phyloP scores from a whole-genome alignment of 768 basidiomycete species.

The Mycena epipterygia region DNA sequence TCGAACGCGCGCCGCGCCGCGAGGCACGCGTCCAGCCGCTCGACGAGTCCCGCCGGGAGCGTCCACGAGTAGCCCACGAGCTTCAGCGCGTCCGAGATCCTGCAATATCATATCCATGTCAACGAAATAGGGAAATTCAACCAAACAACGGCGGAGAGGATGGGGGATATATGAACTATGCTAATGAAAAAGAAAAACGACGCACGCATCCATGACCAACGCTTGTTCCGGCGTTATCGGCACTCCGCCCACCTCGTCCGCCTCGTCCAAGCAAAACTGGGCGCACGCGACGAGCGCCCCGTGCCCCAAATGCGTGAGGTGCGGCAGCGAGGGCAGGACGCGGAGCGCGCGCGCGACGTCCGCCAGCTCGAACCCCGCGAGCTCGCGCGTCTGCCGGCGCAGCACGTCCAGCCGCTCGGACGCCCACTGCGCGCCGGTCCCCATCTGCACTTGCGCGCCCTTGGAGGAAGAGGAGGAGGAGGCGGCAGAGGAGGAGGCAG shows the following conservation, averaged over 20 bases:
- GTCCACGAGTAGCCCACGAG: constrained; percentile 16
- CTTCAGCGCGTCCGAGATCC: constrained; percentile 14
- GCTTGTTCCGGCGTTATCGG: background rate
- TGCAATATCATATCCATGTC: no score
- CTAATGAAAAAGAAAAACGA: background rate
- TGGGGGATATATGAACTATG: no score
- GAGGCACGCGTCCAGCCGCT: no score
- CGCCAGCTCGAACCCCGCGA: background rate
- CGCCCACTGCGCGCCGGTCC: background rate
- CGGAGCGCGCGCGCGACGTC: constrained; percentile 9
- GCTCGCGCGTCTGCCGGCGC: constrained; percentile 4
- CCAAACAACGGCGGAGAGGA: no score
- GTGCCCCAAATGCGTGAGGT: background rate
- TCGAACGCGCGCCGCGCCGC: background rate
- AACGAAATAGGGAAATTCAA: background rate
- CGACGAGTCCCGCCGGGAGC: background rate
- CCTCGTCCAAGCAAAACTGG: constrained; percentile 20
- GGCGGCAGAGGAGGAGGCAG: no score
- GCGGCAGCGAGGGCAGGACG: background rate
- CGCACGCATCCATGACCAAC: constrained; percentile 10
- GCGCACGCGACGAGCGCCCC: background rate
- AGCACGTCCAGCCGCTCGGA: constrained; percentile 8
- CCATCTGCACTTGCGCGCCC: background rate
- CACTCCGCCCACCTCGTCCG: no score
- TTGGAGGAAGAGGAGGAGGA: no score